phyloP scores from a whole-genome alignment of 2,329 filamentous ascomycete genomes.

The Ophiostoma piceae region DNA sequence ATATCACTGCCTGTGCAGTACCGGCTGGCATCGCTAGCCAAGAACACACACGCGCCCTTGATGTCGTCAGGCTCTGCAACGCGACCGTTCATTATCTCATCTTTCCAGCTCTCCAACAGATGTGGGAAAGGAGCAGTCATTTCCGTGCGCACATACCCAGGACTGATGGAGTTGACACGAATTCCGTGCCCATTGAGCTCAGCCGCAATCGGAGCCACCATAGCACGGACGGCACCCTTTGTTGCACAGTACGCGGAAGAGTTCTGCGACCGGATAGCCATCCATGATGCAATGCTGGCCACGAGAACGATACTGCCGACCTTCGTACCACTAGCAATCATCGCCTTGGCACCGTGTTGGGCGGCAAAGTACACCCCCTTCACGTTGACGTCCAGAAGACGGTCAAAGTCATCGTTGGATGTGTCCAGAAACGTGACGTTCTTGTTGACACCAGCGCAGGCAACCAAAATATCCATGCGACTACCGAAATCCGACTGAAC shows the following conservation, averaged over 20 bases:
- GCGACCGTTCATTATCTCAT: constrained; percentile 66
- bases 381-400: constrained; percentile 22
- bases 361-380: constrained; percentile 35
- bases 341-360: constrained; percentile 35
- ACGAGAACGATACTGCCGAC: constrained; percentile 53
- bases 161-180: constrained; percentile 61
- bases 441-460: constrained; percentile 27
- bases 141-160: constrained; percentile 62
- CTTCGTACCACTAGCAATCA: constrained; percentile 28
- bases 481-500: constrained; percentile 23
- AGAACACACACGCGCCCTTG: constrained; percentile 55
- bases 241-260: constrained; percentile 63
- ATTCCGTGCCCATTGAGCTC: constrained; percentile 59
- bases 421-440: constrained; percentile 26
- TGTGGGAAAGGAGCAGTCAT: constrained; percentile 70
- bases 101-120: constrained; percentile 55
- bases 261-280: constrained; percentile 56
- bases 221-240: constrained; percentile 60
- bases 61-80: constrained; percentile 55
- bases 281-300: constrained; percentile 50
- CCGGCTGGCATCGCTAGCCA: constrained; percentile 55
- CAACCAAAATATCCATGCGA: constrained; percentile 26
- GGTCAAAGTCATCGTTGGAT: constrained; percentile 22
- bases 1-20: constrained; percentile 26
- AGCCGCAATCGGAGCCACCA: constrained; percentile 56